Conservation (phyloP, 2,329 filamentous ascomycete species). For the Ceratocystis variospora region DNA sequence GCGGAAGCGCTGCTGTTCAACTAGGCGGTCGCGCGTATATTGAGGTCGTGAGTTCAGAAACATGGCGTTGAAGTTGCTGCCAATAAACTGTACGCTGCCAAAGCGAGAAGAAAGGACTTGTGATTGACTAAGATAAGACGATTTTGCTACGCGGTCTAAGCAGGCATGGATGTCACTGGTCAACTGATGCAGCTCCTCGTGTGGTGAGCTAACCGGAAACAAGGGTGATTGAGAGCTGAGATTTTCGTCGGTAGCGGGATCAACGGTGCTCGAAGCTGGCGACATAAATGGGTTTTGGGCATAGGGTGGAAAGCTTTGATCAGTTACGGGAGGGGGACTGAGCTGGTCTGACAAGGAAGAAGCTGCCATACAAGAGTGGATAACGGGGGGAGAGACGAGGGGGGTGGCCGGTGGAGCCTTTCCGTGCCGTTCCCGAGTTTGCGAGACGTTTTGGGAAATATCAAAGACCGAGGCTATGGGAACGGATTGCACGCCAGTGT, state of each 20-base stretch:
- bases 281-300: slow-evolving; percentile 11
- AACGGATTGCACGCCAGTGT: not conserved
- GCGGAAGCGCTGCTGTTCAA: slow-evolving; percentile 10
- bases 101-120: not conserved
- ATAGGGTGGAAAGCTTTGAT: slow-evolving; percentile 1
- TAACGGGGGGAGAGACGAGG: slow-evolving; percentile 16
- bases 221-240: not conserved
- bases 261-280: slow-evolving; percentile 15
- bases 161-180: slow-evolving; percentile 12
- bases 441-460: slow-evolving; percentile 16
- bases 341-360: not conserved
- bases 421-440: slow-evolving; percentile 8
- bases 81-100: slow-evolving; percentile 7
- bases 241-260: slow-evolving; percentile 10
- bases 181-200: not conserved
- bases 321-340: slow-evolving; percentile 7
- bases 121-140: slow-evolving; percentile 7
- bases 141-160: slow-evolving; percentile 8
- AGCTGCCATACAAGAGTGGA: slow-evolving; percentile 12
- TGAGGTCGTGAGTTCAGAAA: slow-evolving; percentile 4
- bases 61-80: slow-evolving; percentile 13
- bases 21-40: slow-evolving; percentile 7
- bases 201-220: not conserved
- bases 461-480: slow-evolving; percentile 15
- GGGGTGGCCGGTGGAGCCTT: slow-evolving; percentile 8